Evolutionary conservation across 2,329 filamentous ascomycete species (phyloP).

Genomic region (Torrubiella hemipterigena): DNA sequence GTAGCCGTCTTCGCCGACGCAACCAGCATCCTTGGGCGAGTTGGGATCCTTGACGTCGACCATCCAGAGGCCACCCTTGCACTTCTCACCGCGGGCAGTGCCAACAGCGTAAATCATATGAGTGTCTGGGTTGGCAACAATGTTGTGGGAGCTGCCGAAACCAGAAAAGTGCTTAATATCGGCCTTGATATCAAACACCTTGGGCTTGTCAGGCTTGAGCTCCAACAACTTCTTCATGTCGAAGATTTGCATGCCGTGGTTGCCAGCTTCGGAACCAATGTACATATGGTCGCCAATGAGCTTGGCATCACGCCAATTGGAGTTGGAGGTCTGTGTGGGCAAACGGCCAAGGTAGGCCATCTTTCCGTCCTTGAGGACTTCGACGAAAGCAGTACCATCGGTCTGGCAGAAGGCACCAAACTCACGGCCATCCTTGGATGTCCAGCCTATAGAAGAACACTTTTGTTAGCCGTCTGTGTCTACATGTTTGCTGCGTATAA

Average conservation of each 20-base stretch:
- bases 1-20: slow-evolving; percentile 35
- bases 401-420: slow-evolving; percentile 33
- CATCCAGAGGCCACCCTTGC: slow-evolving; percentile 39
- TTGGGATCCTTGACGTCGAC: slow-evolving; percentile 39
- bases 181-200: slow-evolving; percentile 17
- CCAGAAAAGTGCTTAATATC: slow-evolving; percentile 23
- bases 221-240: slow-evolving; percentile 43
- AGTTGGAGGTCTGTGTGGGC: slow-evolving; percentile 24
- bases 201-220: slow-evolving; percentile 25
- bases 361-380: slow-evolving; percentile 29
- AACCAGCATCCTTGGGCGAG: slow-evolving; percentile 37
- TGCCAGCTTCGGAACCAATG: slow-evolving; percentile 29
- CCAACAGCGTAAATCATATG: slow-evolving; percentile 31
- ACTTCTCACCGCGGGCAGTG: slow-evolving; percentile 24
- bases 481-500: too few species aligned
- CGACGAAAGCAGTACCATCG: slow-evolving; percentile 39
- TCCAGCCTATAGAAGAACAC: too few species aligned
- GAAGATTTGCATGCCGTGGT: slow-evolving; percentile 52
- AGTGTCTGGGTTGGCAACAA: slow-evolving; percentile 35
- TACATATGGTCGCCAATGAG: slow-evolving; percentile 23
- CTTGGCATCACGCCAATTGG: slow-evolving; percentile 28
- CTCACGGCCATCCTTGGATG: slow-evolving; percentile 32
- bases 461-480: too few species aligned
- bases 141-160: slow-evolving; percentile 36
- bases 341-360: slow-evolving; percentile 34